phyloP scores from a whole-genome alignment of 2,329 filamentous ascomycete genomes.

The Ophiocordyceps sinensis region DNA sequence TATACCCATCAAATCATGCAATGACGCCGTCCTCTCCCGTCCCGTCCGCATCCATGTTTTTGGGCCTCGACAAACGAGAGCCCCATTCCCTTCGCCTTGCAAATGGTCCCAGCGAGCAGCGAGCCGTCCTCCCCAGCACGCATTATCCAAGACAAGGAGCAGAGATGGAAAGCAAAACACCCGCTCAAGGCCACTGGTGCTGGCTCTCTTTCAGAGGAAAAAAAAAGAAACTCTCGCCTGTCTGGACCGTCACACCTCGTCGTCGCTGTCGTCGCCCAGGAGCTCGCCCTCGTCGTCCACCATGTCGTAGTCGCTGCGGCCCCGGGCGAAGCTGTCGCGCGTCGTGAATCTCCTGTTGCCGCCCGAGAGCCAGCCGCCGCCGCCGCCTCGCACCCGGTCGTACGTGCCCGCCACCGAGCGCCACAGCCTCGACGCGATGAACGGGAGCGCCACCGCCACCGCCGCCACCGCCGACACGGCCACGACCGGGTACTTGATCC shows the following conservation, averaged over 20 bases:
- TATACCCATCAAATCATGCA: too few relatives aligned
- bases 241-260: conserved; percentile 44
- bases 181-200: background rate
- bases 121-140: background rate
- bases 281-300: conserved; percentile 92
- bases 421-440: conserved; percentile 61
- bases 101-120: background rate
- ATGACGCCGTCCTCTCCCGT: too few relatives aligned
- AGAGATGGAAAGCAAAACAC: background rate
- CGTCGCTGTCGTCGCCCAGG: conserved; percentile 83
- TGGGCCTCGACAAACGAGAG: too few relatives aligned
- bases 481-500: conserved; percentile 72
- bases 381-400: conserved; percentile 30
- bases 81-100: background rate
- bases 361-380: conserved; percentile 36
- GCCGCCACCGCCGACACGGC: conserved; percentile 51
- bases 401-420: conserved; percentile 41
- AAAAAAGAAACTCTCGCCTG: too few relatives aligned
- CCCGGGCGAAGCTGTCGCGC: conserved; percentile 74
- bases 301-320: conserved; percentile 72
- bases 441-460: conserved; percentile 47
- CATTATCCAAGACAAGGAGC: background rate
- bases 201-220: too few relatives aligned
- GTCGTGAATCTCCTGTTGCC: conserved; percentile 67
- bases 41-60: too few relatives aligned